Base-by-base conservation (phyloP, 768 basidiomycete species). In the Podaxis sp. region DNA sequence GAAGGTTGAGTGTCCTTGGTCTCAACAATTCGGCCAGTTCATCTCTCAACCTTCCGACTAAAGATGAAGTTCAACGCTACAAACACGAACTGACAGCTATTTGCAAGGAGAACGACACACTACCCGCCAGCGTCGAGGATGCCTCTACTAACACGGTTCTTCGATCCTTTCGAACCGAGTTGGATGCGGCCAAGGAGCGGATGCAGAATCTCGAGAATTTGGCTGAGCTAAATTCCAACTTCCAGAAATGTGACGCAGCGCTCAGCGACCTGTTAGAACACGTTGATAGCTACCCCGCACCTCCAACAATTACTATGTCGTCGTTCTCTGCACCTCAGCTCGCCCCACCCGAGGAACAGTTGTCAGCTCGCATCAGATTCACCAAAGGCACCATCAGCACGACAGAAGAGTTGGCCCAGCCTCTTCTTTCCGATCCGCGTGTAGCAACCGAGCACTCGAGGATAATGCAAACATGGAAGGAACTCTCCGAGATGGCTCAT, bases 181-280 rank as follows among this genome's bases (percentile, higher is more conserved):
- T 91, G n/a, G 77, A 82, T 24, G 77, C 72, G 36, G 82, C 86
- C 41, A 70, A 73, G 49, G 74, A 76, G 2, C 69, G 86, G 51
- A 72, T 91, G 68, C 74, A 78, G 36, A 80, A 79, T 49, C 71
- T 92, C 25, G 75, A 82, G 56, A 74, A 74, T 40, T 75, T 95
- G n/a, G 83, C 81, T 9, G 74, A 77, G n/a, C 75, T 94, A 53
- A 73, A 79, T 4, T 73, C 78, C 22, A 69, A 76, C 38, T 71
- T 89, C 8, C 78, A 78, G 27, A 69, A 71, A 19, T 93, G 91
- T 66, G 93, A 96, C 70, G 76, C 79, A n/a, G 84, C 87, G 22
- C 78, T 94, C 49, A 95, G 93, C 67, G 91, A 94, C 71, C 78
- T 95, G 4, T 76, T 96, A 51, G 91, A 94, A 68, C 91, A 94